phyloP scores from a whole-genome alignment of 2,329 filamentous ascomycete species.

The Fusarium nurragi region DNA sequence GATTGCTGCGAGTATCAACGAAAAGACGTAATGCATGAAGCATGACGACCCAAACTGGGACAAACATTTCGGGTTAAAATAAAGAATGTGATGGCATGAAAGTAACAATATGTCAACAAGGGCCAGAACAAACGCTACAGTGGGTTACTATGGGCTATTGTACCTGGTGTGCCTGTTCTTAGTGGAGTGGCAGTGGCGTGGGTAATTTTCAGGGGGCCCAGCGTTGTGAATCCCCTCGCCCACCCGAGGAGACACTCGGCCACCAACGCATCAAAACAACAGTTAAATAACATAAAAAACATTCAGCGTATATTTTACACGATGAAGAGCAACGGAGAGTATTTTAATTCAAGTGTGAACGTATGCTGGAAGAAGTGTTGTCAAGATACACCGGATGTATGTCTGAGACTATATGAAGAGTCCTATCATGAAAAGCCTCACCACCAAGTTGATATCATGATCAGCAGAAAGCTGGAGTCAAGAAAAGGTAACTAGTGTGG shows the following conservation, averaged over 20 bases:
- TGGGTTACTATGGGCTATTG: not conserved
- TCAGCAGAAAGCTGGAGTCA: not conserved
- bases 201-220: conserved; percentile 4
- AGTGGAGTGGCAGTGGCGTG: conserved; percentile 10
- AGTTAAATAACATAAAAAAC: rapidly evolving
- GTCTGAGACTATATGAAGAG: not conserved
- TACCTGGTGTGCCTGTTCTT: not conserved
- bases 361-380: not conserved
- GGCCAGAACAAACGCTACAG: not conserved
- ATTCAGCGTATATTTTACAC: rapidly evolving
- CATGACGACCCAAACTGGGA: not conserved
- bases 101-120: not conserved
- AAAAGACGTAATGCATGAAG: not conserved
- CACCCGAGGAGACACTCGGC: not conserved
- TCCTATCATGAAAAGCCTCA: conserved; percentile 2
- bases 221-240: conserved; percentile 19
- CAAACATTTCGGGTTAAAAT: conserved; percentile 7
- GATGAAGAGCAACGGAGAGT: rapidly evolving
- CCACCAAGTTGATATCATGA: conserved; percentile 9
- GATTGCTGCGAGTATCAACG: not conserved
- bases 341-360: not conserved
- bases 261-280: not conserved
- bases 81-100: not conserved
- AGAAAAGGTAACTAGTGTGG: rapidly evolving
- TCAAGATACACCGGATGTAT: not conserved